These are phyloP conservation scores for Scortechinia acanthostroma DNA, from an alignment of 2,329 filamentous ascomycete species.

Conservation along the genomic window DNA sequence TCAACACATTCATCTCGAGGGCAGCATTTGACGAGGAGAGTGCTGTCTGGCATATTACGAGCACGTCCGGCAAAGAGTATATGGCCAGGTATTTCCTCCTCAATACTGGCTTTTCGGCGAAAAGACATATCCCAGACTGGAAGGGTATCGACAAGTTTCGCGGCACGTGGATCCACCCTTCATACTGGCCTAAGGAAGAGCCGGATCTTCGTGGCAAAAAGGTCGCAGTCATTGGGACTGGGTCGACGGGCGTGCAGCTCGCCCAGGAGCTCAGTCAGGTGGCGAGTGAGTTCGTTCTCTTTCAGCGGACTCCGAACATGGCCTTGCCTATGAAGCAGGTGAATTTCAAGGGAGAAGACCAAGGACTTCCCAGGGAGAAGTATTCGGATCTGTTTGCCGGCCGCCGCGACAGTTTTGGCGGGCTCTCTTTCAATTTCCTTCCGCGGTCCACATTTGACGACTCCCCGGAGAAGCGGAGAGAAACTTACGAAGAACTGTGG, in stretches of 20 bases:
- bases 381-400: conserved; percentile 31
- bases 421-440: conserved; percentile 39
- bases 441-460: conserved; percentile 32
- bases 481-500: conserved; percentile 33
- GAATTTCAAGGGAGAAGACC: conserved; percentile 31
- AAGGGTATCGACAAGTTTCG: conserved; percentile 24
- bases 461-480: conserved; percentile 29
- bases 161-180: conserved; percentile 26
- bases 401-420: conserved; percentile 34
- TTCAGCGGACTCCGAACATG: conserved; percentile 50
- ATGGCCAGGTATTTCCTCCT: conserved; percentile 21
- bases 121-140: conserved; percentile 23
- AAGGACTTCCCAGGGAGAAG: conserved; percentile 24
- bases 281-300: conserved; percentile 29
- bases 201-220: conserved; percentile 25
- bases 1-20: conserved; percentile 23
- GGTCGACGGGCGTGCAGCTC: conserved; percentile 10
- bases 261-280: conserved; percentile 18
- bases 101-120: conserved; percentile 25
- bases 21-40: conserved; percentile 19
- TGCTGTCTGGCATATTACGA: conserved; percentile 17
- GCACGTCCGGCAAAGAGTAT: conserved; percentile 11
- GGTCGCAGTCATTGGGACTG: conserved; percentile 10
- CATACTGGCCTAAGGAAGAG: conserved; percentile 24
- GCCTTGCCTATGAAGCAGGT: conserved; percentile 48